Evolutionary conservation across 768 basidiomycete species (phyloP).

Genomic region (Pisolithus tinctorius): DNA sequence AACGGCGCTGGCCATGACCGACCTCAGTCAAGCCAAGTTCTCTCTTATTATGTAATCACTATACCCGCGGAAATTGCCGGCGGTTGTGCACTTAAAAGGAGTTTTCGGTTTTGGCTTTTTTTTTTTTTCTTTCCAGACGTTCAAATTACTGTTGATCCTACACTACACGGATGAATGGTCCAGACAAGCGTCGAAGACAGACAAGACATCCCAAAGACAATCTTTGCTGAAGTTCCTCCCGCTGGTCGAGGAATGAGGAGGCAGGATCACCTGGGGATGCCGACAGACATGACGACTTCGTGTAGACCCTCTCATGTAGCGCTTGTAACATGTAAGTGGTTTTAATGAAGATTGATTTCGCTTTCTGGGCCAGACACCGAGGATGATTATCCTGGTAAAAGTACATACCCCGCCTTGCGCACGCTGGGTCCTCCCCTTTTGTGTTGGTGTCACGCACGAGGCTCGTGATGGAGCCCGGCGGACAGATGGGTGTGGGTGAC

Average conservation of each 20-base stretch:
- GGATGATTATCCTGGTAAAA: conserved; percentile 89
- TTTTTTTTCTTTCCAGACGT: conserved; percentile 47
- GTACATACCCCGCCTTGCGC: conserved; percentile 56
- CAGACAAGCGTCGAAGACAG: conserved; percentile 86
- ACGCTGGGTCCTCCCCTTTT: conserved; percentile 1
- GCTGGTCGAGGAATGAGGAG: conserved; percentile 82
- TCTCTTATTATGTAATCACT: not conserved
- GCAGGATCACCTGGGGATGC: conserved; percentile 89
- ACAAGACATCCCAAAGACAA: conserved; percentile 75
- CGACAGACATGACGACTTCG: conserved; percentile 34
- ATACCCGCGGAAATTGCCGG: conserved; percentile 20
- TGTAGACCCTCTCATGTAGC: not conserved
- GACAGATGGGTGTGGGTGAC: conserved; percentile 62
- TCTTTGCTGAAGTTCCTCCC: conserved; percentile 89
- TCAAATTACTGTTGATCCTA: conserved; percentile 76
- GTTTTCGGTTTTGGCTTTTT: too few species aligned
- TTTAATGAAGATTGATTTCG: conserved; percentile 9
- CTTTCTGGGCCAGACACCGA: conserved; percentile 33
- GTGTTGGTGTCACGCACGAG: conserved; percentile 18
- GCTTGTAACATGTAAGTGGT: conserved; percentile 25
- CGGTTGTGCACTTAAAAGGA: conserved; percentile 23
- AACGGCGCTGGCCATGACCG: conserved; percentile 3
- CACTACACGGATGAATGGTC: conserved; percentile 60
- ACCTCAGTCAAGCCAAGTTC: not conserved
- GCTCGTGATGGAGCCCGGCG: conserved; percentile 21